Conservation (phyloP, 768 basidiomycete genomes). For the Lenzites betulinus region DNA sequence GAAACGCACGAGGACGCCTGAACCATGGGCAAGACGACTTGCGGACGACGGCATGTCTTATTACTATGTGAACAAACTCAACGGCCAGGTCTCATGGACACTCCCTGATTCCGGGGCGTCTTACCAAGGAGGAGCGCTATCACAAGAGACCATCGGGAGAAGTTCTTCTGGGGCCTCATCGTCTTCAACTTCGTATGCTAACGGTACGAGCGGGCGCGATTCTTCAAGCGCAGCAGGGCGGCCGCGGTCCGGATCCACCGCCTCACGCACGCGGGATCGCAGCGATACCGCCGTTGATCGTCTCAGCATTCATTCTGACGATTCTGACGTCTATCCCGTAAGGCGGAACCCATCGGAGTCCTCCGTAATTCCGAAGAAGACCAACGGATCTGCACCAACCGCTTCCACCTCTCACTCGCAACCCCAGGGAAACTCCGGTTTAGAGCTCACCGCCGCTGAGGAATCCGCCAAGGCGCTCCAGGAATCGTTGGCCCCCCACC, state of each 20-base stretch:
- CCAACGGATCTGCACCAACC: slow-evolving; percentile 13
- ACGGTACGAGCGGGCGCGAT: slow-evolving; percentile 12
- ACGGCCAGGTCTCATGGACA: slow-evolving; percentile 70
- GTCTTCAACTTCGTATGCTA: slow-evolving; percentile 7
- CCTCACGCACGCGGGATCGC: slow-evolving; percentile 32
- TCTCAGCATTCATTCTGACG: slow-evolving; percentile 76
- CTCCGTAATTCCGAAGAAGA: slow-evolving; percentile 16
- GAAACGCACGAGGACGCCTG: slow-evolving; percentile 62
- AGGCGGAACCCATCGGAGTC: slow-evolving; percentile 33
- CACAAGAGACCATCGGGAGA: neutral
- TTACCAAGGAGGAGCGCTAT: neutral
- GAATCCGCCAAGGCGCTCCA: slow-evolving; percentile 68
- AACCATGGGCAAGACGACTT: slow-evolving; percentile 81
- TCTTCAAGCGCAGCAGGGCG: slow-evolving; percentile 8
- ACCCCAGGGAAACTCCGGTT: slow-evolving; percentile 14
- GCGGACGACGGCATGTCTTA: slow-evolving; percentile 84
- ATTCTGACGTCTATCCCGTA: slow-evolving; percentile 67
- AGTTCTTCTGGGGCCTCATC: neutral
- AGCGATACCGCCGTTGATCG: slow-evolving; percentile 41
- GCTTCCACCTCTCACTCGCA: slow-evolving; percentile 2
- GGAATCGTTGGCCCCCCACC: slow-evolving; percentile 54
- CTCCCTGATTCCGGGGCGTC: slow-evolving; percentile 15
- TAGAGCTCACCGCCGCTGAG: slow-evolving; percentile 59
- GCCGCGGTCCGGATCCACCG: slow-evolving; percentile 38
- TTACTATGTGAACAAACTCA: slow-evolving; percentile 74